A percentile compares a stretch with the other conserved stretches of the same genome.
Evolutionary conservation across 306 rosid genomes (phyloP).

Genomic region (Argentina anserina): DNA sequence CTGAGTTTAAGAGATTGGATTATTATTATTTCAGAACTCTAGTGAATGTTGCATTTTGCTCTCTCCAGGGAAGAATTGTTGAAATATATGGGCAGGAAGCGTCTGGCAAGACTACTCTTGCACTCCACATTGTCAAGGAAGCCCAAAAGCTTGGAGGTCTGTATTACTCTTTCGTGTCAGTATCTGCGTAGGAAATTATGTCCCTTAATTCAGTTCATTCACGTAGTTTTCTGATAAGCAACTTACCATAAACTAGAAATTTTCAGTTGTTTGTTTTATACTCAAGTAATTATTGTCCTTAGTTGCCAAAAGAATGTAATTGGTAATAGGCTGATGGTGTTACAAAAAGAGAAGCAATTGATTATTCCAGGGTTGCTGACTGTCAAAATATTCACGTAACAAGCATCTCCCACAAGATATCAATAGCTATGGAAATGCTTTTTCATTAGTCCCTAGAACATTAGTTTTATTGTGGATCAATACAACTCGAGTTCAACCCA

Average conservation of each 20-base stretch:
- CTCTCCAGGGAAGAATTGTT: constrained; percentile 73
- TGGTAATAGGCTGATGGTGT: background rate
- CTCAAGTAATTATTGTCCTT: background rate
- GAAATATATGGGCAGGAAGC: constrained; percentile 89
- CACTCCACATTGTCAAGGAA: constrained; percentile 79
- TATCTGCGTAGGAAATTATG: background rate
- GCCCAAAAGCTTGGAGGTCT: constrained; percentile 91
- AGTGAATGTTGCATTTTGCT: constrained; percentile 1
- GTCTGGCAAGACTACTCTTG: constrained; percentile 87
- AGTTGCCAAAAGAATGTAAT: background rate
- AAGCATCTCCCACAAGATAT: background rate
- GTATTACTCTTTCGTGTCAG: background rate
- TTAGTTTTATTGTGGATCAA: background rate
- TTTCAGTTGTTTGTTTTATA: background rate
- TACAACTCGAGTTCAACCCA: background rate
- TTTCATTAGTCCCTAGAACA: background rate
- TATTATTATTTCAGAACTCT: background rate
- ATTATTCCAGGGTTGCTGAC: background rate
- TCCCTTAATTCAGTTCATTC: background rate
- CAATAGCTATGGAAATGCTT: background rate
- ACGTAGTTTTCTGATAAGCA: background rate
- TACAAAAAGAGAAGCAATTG: background rate
- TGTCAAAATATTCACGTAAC: background rate
- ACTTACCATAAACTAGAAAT: background rate
- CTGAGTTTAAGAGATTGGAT: background rate